These are phyloP conservation scores for Stachybotrys chartarum DNA, from an alignment of 2,329 filamentous ascomycete species.

Conservation along the genomic window DNA sequence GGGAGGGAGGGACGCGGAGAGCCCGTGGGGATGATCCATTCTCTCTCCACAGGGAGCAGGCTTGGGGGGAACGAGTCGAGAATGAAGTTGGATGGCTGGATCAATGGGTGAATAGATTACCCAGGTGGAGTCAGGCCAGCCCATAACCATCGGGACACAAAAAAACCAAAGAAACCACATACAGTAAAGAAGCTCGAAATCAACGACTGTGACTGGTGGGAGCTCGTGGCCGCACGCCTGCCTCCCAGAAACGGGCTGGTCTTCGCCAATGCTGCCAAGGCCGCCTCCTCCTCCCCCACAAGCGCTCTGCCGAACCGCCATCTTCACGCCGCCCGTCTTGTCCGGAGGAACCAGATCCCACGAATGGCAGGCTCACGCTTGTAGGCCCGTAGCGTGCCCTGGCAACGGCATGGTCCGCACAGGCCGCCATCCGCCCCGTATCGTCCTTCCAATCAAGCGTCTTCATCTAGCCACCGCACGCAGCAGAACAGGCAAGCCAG, in stretches of 20 bases:
- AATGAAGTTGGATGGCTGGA: not conserved
- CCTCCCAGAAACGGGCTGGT: no score
- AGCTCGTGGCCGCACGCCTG: no score
- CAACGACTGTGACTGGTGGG: no score
- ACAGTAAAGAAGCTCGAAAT: no score
- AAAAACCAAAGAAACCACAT: no score
- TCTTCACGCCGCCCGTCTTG: not conserved
- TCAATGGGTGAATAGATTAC: no score
- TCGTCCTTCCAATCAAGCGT: no score
- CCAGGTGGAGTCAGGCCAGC: no score
- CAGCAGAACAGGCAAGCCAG: no score
- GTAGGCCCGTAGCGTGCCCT: not conserved
- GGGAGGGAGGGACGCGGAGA: not conserved
- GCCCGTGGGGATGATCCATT: not conserved
- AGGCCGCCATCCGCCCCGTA: not conserved
- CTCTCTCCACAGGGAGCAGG: not conserved
- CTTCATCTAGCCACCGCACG: not conserved
- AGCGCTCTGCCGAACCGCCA: not conserved
- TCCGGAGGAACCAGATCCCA: not conserved
- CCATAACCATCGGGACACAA: no score
- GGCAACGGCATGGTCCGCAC: not conserved
- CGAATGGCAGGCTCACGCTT: not conserved
- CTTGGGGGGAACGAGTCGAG: not conserved
- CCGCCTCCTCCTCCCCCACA: no score
- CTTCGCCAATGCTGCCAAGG: no score